A percentile compares a stretch with the other conserved stretches of the same genome.
These are phyloP conservation scores for Pyricularia sp. DNA, from an alignment of 2,329 filamentous ascomycete species.

Conservation along the genomic window DNA sequence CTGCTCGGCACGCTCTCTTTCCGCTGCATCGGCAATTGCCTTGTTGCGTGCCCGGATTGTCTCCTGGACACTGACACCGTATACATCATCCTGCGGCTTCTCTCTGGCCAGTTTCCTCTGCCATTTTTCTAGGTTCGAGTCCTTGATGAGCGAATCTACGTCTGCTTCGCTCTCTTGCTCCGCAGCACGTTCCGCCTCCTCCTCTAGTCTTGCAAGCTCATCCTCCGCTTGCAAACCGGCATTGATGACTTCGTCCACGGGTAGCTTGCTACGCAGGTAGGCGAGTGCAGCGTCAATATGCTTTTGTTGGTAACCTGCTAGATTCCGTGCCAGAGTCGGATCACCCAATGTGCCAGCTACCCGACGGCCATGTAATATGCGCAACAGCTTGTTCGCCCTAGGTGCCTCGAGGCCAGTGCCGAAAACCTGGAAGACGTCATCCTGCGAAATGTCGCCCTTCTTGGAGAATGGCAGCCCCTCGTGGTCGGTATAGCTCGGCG, in stretches of 20 bases:
- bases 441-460: conserved; percentile 27
- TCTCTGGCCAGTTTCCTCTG: conserved; percentile 15
- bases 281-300: conserved; percentile 38
- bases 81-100: conserved; percentile 33
- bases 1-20: conserved; percentile 29
- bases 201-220: conserved; percentile 45
- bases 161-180: conserved; percentile 13
- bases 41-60: conserved; percentile 42
- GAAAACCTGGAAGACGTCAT: conserved; percentile 40
- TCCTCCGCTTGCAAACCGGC: conserved; percentile 54
- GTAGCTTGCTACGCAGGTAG: conserved; percentile 44
- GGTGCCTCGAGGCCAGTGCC: conserved; percentile 32
- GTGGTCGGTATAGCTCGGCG: conserved; percentile 44
- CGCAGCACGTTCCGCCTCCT: conserved; percentile 16
- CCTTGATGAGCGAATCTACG: background rate
- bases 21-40: conserved; percentile 25
- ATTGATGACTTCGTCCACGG: conserved; percentile 51
- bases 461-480: conserved; percentile 43
- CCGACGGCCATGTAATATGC: conserved; percentile 51
- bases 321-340: conserved; percentile 39
- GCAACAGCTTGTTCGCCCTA: conserved; percentile 43
- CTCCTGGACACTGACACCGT: conserved; percentile 49
- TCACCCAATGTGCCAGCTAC: conserved; percentile 56
- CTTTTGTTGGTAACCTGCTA: conserved; percentile 28
- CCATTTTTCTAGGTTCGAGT: conserved; percentile 1